Evolutionary conservation across 148 eudicot genomes (phyloP).

Genomic region (Cornus suecica): DNA sequence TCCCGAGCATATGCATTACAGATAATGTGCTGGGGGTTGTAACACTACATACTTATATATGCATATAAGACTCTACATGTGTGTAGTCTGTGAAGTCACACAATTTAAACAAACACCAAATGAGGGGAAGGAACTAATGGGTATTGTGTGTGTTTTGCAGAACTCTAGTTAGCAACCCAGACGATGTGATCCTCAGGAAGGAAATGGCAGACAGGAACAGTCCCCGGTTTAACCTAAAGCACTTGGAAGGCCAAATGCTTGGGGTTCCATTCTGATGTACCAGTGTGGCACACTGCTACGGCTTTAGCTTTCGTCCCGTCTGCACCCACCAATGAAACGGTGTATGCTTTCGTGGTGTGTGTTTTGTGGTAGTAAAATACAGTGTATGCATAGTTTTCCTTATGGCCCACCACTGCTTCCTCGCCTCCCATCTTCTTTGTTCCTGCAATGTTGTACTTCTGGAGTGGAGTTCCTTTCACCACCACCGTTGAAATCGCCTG

Average conservation of each 20-base stretch:
- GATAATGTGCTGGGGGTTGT: neutral
- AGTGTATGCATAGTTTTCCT: conserved; percentile 32
- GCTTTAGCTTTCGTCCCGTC: conserved; percentile 21
- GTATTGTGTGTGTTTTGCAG: neutral
- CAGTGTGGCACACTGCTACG: conserved; percentile 35
- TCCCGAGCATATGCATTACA: neutral
- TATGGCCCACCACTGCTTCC: conserved; percentile 36
- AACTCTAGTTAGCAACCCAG: conserved; percentile 20
- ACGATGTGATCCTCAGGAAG: conserved; percentile 27
- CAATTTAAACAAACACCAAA: neutral
- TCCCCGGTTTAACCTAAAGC: conserved; percentile 39
- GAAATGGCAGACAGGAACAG: conserved; percentile 26
- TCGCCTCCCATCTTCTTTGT: conserved; percentile 14
- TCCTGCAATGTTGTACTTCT: conserved; percentile 17
- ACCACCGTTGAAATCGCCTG: conserved; percentile 16
- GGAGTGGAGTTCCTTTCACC: conserved; percentile 1
- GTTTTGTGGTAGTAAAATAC: conserved; percentile 39
- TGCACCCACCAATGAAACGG: conserved; percentile 27
- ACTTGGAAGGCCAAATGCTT: conserved; percentile 35
- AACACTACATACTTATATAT: neutral
- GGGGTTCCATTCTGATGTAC: conserved; percentile 48
- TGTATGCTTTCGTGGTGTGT: conserved; percentile 18
- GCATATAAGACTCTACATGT: no score
- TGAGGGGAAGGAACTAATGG: neutral
- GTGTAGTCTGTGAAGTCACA: no score